Evolutionary conservation across 805 yeast genomes (phyloP).

Genomic region (Saturnispora sekii): DNA sequence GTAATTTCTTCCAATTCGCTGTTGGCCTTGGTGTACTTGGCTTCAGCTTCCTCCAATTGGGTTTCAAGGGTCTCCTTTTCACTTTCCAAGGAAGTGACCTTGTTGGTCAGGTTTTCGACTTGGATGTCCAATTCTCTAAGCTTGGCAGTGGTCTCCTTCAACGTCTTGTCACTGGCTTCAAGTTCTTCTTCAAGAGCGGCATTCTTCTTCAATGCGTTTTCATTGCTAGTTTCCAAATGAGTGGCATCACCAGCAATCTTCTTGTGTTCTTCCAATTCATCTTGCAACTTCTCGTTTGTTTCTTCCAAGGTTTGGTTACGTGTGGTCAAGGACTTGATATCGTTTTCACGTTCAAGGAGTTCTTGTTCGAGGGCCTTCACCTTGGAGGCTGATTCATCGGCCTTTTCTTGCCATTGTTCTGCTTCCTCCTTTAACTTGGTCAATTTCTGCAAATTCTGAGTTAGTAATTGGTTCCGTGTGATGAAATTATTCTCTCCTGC

Average conservation of each 20-base stretch:
- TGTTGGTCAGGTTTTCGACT: constrained; percentile 93
- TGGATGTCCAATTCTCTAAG: constrained; percentile 92
- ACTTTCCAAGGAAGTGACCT: constrained; percentile 81
- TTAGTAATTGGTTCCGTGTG: neutral
- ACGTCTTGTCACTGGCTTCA: constrained; percentile 81
- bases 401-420: constrained; percentile 95
- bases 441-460: constrained; percentile 47
- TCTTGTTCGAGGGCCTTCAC: constrained; percentile 91
- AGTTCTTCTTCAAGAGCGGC: constrained; percentile 82
- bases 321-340: constrained; percentile 84
- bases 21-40: constrained; percentile 75
- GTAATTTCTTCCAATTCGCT: constrained; percentile 94
- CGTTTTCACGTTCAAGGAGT: constrained; percentile 85
- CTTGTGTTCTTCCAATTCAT: constrained; percentile 65
- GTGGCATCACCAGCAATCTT: constrained; percentile 85
- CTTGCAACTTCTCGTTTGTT: constrained; percentile 70
- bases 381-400: constrained; percentile 73
- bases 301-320: constrained; percentile 85
- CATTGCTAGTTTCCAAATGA: constrained; percentile 81
- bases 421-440: constrained; percentile 87
- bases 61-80: constrained; percentile 89
- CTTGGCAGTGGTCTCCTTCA: constrained; percentile 89
- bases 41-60: constrained; percentile 80
- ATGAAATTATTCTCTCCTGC: constrained; percentile 15
- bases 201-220: constrained; percentile 82